These are phyloP conservation scores for Herpetomonas muscarum DNA, from an alignment of 208 protist genomes.

Conservation along the genomic window DNA sequence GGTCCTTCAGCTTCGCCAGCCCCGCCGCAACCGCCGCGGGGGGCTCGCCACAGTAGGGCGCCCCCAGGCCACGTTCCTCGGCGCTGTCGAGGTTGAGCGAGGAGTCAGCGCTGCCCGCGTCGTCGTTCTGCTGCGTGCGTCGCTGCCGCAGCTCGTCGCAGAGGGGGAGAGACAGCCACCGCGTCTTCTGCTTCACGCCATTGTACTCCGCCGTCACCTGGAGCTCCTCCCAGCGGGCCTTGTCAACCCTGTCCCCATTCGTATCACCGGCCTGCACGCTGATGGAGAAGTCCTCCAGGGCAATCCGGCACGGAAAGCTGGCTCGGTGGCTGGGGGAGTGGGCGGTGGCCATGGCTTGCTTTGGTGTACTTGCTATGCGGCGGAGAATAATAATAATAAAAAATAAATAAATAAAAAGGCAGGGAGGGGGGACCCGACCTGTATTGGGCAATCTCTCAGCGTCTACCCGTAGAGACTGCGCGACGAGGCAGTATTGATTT, in stretches of 20 bases:
- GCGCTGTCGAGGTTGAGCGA: conserved; percentile 10
- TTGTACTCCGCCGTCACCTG: conserved; percentile 28
- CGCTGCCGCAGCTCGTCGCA: conserved; percentile 13
- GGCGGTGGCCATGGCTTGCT: background rate
- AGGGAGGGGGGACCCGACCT: background rate
- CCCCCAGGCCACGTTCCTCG: background rate
- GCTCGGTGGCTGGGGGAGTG: conserved; percentile 1
- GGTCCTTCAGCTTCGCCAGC: background rate
- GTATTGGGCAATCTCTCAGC: background rate
- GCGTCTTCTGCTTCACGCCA: conserved; percentile 43
- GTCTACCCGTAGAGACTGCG: too few relatives aligned
- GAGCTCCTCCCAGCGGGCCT: conserved; percentile 54
- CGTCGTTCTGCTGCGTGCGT: conserved; percentile 8
- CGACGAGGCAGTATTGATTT: too few relatives aligned
- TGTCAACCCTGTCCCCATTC: conserved; percentile 5
- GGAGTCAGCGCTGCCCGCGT: conserved; percentile 8
- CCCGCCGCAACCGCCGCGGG: background rate
- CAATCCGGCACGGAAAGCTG: conserved; percentile 43
- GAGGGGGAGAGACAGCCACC: conserved; percentile 42
- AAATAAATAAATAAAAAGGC: conserved; percentile 8
- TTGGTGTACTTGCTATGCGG: background rate
- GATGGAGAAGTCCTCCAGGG: conserved; percentile 45
- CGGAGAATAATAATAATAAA: background rate
- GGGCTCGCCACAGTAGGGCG: background rate
- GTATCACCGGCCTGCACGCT: conserved; percentile 21